Percentiles rank a stretch among this genome's conserved stretches.
Conservation (phyloP, 2,329 filamentous ascomycete species). For the Aspergillus luchuensis region DNA sequence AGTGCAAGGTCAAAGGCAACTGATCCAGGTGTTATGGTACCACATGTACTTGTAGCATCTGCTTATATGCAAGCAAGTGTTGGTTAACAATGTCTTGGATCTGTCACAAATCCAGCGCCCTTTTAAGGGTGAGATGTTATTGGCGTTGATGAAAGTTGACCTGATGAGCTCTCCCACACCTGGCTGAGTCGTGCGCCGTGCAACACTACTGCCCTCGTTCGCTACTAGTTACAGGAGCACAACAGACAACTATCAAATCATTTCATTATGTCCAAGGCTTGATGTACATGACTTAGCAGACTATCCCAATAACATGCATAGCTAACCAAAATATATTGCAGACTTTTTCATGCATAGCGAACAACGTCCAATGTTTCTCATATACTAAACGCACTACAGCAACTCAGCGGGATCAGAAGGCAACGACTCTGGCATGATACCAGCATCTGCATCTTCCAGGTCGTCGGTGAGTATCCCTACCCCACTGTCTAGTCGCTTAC, state of each 20-base stretch:
- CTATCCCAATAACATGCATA: background rate
- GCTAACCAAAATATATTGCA: background rate
- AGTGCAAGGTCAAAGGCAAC: background rate
- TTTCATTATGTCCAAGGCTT: background rate
- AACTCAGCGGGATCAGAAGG: constrained; percentile 30
- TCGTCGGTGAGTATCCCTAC: constrained; percentile 41
- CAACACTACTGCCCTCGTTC: background rate
- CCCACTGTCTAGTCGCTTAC: constrained; percentile 43
- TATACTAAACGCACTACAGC: constrained; percentile 17
- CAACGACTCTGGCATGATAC: constrained; percentile 17
- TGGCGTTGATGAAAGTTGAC: background rate
- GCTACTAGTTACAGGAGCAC: background rate
- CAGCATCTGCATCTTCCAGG: constrained; percentile 35
- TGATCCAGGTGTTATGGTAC: background rate
- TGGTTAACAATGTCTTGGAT: background rate
- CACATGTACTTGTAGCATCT: background rate
- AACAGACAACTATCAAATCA: background rate
- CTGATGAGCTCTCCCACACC: background rate
- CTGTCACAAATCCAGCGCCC: background rate
- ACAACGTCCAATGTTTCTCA: background rate
- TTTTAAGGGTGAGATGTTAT: too few species aligned
- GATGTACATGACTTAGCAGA: background rate
- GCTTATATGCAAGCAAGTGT: background rate
- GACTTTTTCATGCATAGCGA: background rate
- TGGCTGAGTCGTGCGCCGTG: background rate